Base-by-base conservation (phyloP, 192 early-diverging fungal species). In the Backusella sp. region DNA sequence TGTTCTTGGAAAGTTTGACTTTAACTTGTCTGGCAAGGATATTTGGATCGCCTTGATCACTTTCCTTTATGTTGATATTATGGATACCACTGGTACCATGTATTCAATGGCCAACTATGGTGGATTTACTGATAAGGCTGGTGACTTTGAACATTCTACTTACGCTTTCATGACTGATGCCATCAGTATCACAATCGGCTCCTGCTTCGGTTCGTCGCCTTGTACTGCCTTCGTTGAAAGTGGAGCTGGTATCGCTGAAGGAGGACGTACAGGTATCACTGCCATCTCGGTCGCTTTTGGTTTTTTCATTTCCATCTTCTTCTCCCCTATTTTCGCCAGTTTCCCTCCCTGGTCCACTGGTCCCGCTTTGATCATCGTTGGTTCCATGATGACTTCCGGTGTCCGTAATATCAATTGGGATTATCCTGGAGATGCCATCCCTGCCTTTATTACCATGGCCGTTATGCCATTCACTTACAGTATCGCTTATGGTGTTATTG, bases 41-140 rank as follows among this genome's bases (percentile, higher is more conserved):
- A 78, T 95, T 56, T 96, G 93, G 92, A 84, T 94, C 32, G 94
- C 94, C 7, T 85, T 96, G 62, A 87, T 96, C 59, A 96, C 92
- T 2, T 94, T 96, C 82, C 80, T 95, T 59, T 95, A 94, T 72
- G 91, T 96, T 74, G 94, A 96, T 81, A 93, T 96, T 56, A 82
- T 96, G 74, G 94, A 96, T 79, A 93, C 92, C 69, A 96, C 94
- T 4, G 93, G 93, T 21, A 94, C 94, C 36, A 85, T 95, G 89
- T 94, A 90, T 72, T 94, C 93, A 30, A 93, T 94, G 94, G 93
- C 93, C 35, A 88, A 87, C 71, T 94, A 91, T 83, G 94, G 90
- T 73, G 92, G 94, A 28, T 93, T 90, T 77, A 89, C 88, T 79
- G 88, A 94, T 70, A 86, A 91, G 71, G 81, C 84, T n/a, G 93